A percentile compares a stretch with the other conserved stretches of the same genome.
phyloP scores from a whole-genome alignment of 2,329 filamentous ascomycete genomes.

The Cercospora sp. region DNA sequence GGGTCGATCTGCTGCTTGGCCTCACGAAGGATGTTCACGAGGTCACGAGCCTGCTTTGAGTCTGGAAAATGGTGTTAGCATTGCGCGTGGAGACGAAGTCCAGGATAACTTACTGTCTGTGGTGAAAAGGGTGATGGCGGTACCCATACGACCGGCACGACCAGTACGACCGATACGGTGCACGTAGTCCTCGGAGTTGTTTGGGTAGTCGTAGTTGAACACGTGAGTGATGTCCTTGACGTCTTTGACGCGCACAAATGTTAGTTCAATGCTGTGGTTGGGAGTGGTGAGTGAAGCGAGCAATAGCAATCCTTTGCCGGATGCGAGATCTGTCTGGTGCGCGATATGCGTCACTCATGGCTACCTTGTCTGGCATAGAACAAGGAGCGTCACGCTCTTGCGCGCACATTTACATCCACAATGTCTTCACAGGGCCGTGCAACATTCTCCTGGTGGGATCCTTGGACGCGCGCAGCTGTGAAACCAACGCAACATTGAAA shows the following conservation, averaged over 20 bases:
- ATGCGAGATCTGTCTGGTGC: conserved; percentile 43
- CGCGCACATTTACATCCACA: conserved; percentile 41
- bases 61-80: conserved; percentile 49
- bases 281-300: conserved; percentile 42
- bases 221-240: conserved; percentile 99
- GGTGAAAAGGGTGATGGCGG: conserved; percentile 97
- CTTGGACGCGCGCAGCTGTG: conserved; percentile 71
- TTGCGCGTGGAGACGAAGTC: conserved; percentile 19
- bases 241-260: conserved; percentile 71
- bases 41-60: conserved; percentile 77
- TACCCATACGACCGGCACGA: conserved; percentile 82
- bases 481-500: conserved; percentile 58
- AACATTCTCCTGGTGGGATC: conserved; percentile 63
- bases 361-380: conserved; percentile 28
- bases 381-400: conserved; percentile 30
- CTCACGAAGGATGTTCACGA: conserved; percentile 87
- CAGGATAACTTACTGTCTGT: conserved; percentile 81
- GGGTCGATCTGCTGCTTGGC: conserved; percentile 98
- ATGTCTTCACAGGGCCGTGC: conserved; percentile 48
- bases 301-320: conserved; percentile 57
- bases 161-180: conserved; percentile 69
- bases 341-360: conserved; percentile 35
- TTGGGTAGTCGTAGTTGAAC: conserved; percentile 99
- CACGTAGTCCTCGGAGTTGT: conserved; percentile 75
- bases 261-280: conserved; percentile 33